Conservation (phyloP, 371 early-diverging fungal genomes). For the Capillidium heterosporum region DNA sequence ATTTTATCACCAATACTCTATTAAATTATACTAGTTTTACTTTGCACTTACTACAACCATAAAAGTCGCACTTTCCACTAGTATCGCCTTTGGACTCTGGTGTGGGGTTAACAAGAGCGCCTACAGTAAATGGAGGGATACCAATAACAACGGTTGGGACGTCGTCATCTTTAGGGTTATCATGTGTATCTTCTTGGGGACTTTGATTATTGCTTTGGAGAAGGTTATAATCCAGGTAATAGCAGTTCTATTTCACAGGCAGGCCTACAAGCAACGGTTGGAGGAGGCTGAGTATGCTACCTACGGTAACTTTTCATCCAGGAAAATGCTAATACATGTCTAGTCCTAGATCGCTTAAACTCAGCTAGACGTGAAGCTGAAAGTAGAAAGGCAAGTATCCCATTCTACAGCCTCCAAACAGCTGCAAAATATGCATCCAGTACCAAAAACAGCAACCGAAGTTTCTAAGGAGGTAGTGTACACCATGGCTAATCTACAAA, state of each 20-base stretch:
- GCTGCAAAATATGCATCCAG: neutral
- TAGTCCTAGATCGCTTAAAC: neutral
- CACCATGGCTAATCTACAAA: neutral
- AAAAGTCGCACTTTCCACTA: neutral
- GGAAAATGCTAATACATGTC: no score
- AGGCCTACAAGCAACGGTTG: neutral
- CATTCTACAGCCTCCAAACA: neutral
- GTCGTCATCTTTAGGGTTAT: neutral
- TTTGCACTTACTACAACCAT: conserved; percentile 1
- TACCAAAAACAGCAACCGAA: neutral
- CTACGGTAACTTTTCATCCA: no score
- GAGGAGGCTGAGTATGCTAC: conserved; percentile 3
- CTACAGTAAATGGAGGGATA: neutral
- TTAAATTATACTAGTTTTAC: neutral
- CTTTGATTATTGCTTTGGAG: conserved; percentile 1
- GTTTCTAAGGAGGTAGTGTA: neutral
- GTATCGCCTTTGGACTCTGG: neutral
- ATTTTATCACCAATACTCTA: neutral
- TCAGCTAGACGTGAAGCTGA: neutral
- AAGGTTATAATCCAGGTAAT: conserved; percentile 2
- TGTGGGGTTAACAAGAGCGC: neutral
- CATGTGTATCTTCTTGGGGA: neutral
- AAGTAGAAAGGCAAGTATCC: no score
- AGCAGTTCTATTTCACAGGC: neutral
- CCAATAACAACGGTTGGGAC: neutral